Evolutionary conservation across 805 yeast species (phyloP).

Genomic region (Yamadazyma tumulicola): DNA sequence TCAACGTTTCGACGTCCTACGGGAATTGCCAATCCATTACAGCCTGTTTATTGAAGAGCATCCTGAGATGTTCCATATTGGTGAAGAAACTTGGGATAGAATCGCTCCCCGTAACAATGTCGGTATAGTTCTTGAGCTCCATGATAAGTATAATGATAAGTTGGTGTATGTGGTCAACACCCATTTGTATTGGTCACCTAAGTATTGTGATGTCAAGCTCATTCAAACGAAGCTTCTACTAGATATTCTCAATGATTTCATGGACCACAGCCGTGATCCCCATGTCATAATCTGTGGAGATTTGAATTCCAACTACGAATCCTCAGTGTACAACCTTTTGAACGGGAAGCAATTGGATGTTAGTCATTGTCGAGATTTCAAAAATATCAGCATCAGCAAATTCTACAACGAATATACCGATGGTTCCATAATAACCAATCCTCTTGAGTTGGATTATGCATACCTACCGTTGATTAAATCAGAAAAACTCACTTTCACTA

Average conservation of each 20-base stretch:
- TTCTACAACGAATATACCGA: conserved; percentile 74
- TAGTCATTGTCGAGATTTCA: background rate
- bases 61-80: conserved; percentile 3
- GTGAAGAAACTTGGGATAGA: conserved; percentile 85
- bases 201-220: conserved; percentile 88
- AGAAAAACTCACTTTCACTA: conserved; percentile 89
- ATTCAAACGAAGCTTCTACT: conserved; percentile 87
- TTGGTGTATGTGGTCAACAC: conserved; percentile 72
- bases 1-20: conserved; percentile 48
- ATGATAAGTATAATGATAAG: conserved; percentile 40
- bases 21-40: conserved; percentile 3
- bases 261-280: conserved; percentile 50
- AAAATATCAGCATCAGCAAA: conserved; percentile 2
- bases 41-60: conserved; percentile 66
- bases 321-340: conserved; percentile 91
- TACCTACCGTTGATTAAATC: conserved; percentile 34
- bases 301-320: conserved; percentile 81
- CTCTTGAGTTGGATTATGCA: conserved; percentile 75
- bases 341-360: conserved; percentile 1
- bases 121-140: conserved; percentile 67
- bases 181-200: conserved; percentile 98
- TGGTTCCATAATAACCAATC: conserved; percentile 78
- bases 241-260: conserved; percentile 73
- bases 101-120: conserved; percentile 92
- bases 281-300: conserved; percentile 93